Evolutionary conservation across 345 rosid genomes (phyloP), one percentile per base, ranked within the genome.

Genomic region (Linum lewisii): DNA sequence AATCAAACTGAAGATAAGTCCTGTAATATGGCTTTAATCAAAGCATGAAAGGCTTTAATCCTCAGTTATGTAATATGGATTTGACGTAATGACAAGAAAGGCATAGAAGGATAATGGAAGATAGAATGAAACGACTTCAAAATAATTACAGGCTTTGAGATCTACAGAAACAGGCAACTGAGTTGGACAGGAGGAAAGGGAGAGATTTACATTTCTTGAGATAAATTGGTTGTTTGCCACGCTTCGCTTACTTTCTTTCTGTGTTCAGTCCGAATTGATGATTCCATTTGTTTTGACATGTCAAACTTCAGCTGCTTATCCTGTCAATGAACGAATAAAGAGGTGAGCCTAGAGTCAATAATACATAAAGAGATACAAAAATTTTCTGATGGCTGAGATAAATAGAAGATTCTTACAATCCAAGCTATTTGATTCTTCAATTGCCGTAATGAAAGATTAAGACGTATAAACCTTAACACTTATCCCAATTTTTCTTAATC

Each of bases 161-260:
- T 42, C 47, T 6, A 16, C 34, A 29, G 34, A 29, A 29, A 10
- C 14, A 3, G 4, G 9, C 1, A 11, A 11, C 13, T 42, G 47
- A 16, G 47, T 11, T 42, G 47, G 13, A 8, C 15, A 42, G 49
- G 14, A 29, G 21, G n/a, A 26, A 24, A 45, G 21, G 58, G 25
- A n/a, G 64, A 26, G 34, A 21, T 20, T 22, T 72, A 90, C 95
- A 88, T 81, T 86, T 81, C 67, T 92, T 88, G 38, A 88, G 81
- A 81, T 86, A 92, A 76, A 72, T 88, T 37, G 97, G 96, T 21
- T 14, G 70, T 73, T 88, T 92, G 24, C 97, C 95, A 29, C 83
- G 83, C 75, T 86, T 92, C 32, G 72, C 88, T 77, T 65, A 86
- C 95, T 74, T 73, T 83, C 84, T 81, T 88, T 72, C 82, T 84